Base-by-base conservation (phyloP, 2,329 filamentous ascomycete genomes). In the Fonsecaea pedrosoi region DNA sequence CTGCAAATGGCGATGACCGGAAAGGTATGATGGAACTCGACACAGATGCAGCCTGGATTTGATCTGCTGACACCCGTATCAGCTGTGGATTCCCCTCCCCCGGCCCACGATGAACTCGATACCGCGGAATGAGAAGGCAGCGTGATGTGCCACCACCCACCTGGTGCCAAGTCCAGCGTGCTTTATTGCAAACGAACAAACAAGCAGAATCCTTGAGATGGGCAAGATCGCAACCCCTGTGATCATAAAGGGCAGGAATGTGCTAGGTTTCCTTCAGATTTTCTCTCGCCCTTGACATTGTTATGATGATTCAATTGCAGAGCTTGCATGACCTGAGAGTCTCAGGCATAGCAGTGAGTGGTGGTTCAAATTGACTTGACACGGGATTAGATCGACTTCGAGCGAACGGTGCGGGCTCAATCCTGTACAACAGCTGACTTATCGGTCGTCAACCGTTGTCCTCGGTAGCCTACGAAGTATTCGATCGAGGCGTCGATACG, bases 91-190 rank as follows among this genome's bases (percentile, higher is more conserved):
- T 92, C 91, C 74, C 90, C 92, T 73, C 88, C 92, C 70, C 89
- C 92, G 70, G 90, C 89, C 74, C 92, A 97, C 76, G 95, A 99
- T 79, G 95, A 99, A 77, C 87, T 98, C 77, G 95, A 99, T 79
- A 94, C 95, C 77, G 94, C 94, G 75, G 95, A 98, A 82, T 89
- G 60, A 63, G 6, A 25, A 50, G 40, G 21, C 45, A 12, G 45
- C n/a, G 12, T 59, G 34, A 38, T 18, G n/a, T 35, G 45, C 25
- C 54, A 10, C 2, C 58, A 15, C 18, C 56, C 12, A 21, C 25
- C 18, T 4, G 45, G 5, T 34, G 18, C 34, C 45, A 25, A n/a
- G 12, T 10, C 45, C 45, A 50, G 45, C 18, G 18, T 50, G 45
- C 45, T 25, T 50, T 50, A 25, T 21, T 50, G 45, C 45, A 6